These are phyloP conservation scores for Candida quercuum DNA, from an alignment of 805 yeast species.

Conservation along the genomic window DNA sequence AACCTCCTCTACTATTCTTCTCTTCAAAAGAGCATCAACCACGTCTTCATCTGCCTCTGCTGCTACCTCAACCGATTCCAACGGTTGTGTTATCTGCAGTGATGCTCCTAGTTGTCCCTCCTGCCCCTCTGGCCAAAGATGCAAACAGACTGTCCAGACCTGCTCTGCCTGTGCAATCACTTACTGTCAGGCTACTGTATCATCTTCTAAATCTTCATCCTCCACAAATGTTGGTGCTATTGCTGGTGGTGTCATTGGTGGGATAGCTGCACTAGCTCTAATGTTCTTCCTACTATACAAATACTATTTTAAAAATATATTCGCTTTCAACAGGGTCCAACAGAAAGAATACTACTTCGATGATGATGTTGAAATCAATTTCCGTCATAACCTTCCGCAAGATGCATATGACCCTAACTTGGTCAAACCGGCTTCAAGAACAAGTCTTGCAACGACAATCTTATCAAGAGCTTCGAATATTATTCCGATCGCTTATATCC, in stretches of 20 bases:
- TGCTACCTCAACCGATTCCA: conserved; percentile 10
- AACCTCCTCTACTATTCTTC: not conserved
- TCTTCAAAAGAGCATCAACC: not conserved
- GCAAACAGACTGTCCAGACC: conserved; percentile 50
- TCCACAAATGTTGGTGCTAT: conserved; percentile 45
- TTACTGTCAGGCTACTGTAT: conserved; percentile 35
- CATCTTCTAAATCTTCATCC: conserved; percentile 11
- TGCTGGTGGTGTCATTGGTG: conserved; percentile 71
- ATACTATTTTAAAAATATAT: conserved; percentile 34
- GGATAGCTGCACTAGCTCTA: conserved; percentile 40
- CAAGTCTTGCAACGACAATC: conserved; percentile 52
- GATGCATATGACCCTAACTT: conserved; percentile 20
- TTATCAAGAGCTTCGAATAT: conserved; percentile 81
- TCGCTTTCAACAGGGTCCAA: conserved; percentile 27
- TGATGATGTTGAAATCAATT: conserved; percentile 24
- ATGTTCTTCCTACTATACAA: conserved; percentile 37
- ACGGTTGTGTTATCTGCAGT: conserved; percentile 38
- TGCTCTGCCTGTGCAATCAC: conserved; percentile 54
- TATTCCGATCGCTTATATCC: conserved; percentile 88
- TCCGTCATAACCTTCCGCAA: conserved; percentile 20
- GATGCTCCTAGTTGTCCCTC: conserved; percentile 44
- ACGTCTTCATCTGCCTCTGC: not conserved
- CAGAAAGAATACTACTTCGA: conserved; percentile 23
- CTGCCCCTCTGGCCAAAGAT: conserved; percentile 48
- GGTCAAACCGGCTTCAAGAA: conserved; percentile 23